Conservation (phyloP, 2,329 filamentous ascomycete genomes). For the Tolypocladium pustulatum region DNA sequence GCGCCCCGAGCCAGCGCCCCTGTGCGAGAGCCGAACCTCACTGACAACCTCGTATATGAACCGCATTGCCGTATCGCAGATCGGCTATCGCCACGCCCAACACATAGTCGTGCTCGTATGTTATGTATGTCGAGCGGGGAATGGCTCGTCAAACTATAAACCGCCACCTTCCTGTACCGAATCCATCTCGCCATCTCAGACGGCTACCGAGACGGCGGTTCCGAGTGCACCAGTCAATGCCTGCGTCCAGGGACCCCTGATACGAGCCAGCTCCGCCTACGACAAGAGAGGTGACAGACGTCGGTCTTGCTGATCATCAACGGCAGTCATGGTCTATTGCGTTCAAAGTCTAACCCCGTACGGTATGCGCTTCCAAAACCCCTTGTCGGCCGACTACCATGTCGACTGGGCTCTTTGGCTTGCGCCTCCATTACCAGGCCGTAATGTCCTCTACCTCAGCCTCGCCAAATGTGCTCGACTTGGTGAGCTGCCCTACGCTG, state of each 20-base stretch:
- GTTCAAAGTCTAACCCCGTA: not conserved
- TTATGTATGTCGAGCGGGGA: not conserved
- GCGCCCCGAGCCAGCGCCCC: not conserved
- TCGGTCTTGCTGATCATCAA: not conserved
- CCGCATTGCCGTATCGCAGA: not conserved
- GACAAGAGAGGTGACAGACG: not conserved
- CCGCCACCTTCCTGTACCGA: not conserved
- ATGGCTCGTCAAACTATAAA: not conserved
- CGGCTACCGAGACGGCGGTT: not conserved
- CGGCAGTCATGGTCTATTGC: not conserved
- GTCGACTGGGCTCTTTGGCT: not conserved
- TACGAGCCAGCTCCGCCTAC: not conserved
- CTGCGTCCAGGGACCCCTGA: not conserved
- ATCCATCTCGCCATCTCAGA: not conserved
- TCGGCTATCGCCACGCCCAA: not conserved
- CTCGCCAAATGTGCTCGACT: conserved; percentile 89
- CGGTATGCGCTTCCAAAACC: not conserved
- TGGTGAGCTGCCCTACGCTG: conserved; percentile 55
- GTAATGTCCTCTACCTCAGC: conserved; percentile 95
- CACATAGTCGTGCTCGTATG: no score
- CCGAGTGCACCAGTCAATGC: not conserved
- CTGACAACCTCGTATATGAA: not conserved
- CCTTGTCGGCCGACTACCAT: no score
- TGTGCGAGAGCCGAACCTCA: not conserved
- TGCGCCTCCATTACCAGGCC: conserved; percentile 53